These are phyloP conservation scores for Geosmithia flava DNA, from an alignment of 2,329 filamentous ascomycete genomes.

Conservation along the genomic window DNA sequence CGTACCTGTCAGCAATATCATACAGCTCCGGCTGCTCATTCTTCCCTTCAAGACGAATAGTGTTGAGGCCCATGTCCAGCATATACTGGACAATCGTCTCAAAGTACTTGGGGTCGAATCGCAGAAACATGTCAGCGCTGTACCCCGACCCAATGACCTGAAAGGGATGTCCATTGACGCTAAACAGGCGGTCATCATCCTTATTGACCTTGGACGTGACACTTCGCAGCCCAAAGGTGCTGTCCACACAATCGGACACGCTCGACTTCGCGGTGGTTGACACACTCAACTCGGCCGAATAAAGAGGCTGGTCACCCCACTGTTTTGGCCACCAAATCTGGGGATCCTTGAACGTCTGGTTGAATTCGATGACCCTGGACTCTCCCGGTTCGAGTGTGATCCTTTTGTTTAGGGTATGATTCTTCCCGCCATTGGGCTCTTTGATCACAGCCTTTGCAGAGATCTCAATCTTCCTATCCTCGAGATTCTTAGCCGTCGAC, in stretches of 20 bases:
- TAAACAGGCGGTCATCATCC: conserved; percentile 41
- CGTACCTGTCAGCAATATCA: conserved; percentile 42
- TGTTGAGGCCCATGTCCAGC: conserved; percentile 50
- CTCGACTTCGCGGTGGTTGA: conserved; percentile 10
- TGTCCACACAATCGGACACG: conserved; percentile 14
- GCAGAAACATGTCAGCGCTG: conserved; percentile 47
- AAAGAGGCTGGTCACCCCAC: conserved; percentile 46
- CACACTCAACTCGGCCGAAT: conserved; percentile 19
- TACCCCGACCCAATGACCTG: conserved; percentile 51
- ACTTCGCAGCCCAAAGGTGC: conserved; percentile 14
- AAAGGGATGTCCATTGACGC: conserved; percentile 43
- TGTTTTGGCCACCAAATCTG: conserved; percentile 48
- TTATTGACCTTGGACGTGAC: conserved; percentile 37
- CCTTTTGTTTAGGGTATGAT: conserved; percentile 13
- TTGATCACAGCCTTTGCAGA: conserved; percentile 18
- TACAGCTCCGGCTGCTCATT: conserved; percentile 51
- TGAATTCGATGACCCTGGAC: conserved; percentile 20
- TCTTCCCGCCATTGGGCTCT: conserved; percentile 15
- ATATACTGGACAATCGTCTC: conserved; percentile 36
- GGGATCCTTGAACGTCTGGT: conserved; percentile 25
- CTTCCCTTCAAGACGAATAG: conserved; percentile 51
- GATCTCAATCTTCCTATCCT: conserved; percentile 23
- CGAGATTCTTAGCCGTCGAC: conserved; percentile 24
- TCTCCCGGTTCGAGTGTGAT: conserved; percentile 24
- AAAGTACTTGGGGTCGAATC: conserved; percentile 37